Percentiles rank a stretch among this genome's conserved stretches.
Conservation (phyloP, 2,329 filamentous ascomycete species). For the Xylariales sp. region DNA sequence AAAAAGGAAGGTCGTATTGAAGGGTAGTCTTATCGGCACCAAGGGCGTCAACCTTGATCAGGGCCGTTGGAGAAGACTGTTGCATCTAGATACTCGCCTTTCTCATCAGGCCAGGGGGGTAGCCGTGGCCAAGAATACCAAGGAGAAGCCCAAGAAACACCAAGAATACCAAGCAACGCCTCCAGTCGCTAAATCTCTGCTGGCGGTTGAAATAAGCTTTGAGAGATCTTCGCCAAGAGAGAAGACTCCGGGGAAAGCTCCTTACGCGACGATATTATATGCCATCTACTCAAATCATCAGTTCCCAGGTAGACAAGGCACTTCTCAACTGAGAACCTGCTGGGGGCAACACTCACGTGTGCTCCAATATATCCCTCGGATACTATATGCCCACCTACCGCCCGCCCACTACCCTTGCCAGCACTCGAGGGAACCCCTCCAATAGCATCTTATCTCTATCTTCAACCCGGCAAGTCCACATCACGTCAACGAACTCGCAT, state of each 20-base stretch:
- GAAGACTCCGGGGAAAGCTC: conserved; percentile 22
- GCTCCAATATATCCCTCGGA: conserved; percentile 1
- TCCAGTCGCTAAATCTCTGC: background rate
- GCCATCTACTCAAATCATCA: background rate
- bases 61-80: conserved; percentile 3
- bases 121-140: conserved; percentile 36
- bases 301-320: background rate
- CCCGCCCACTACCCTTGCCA: conserved; percentile 2
- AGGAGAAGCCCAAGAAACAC: conserved; percentile 28
- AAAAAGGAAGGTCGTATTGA: conserved; percentile 38
- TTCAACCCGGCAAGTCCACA: conserved; percentile 8
- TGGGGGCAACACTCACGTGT: background rate
- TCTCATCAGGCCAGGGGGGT: background rate
- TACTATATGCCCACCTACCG: background rate
- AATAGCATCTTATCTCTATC: conserved; percentile 4
- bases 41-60: background rate
- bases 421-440: background rate
- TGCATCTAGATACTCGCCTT: conserved; percentile 3
- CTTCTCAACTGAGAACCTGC: background rate
- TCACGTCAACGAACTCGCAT: conserved; percentile 16
- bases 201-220: conserved; percentile 37
- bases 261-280: background rate
- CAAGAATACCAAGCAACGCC: conserved; percentile 33
- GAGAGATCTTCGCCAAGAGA: conserved; percentile 23
- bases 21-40: conserved; percentile 25